Conservation (phyloP, 2,329 filamentous ascomycete species). For the Colletotrichum tanaceti region DNA sequence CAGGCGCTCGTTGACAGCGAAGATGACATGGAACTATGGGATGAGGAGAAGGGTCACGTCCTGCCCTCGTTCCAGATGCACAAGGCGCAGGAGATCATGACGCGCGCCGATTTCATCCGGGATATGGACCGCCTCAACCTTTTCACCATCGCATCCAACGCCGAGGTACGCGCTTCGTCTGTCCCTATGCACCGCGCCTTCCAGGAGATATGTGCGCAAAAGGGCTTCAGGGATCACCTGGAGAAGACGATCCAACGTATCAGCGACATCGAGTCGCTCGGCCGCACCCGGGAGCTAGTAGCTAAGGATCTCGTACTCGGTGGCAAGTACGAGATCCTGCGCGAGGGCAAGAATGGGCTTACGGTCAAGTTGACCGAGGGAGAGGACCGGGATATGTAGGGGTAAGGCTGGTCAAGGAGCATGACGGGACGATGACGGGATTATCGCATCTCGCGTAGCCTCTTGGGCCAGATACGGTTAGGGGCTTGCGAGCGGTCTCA, state of each 20-base stretch:
- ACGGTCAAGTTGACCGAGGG: slow-evolving; percentile 58
- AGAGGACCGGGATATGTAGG: slow-evolving; percentile 46
- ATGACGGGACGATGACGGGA: slow-evolving; percentile 25
- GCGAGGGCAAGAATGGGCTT: slow-evolving; percentile 52
- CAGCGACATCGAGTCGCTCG: slow-evolving; percentile 90
- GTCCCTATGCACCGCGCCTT: slow-evolving; percentile 98
- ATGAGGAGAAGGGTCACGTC: slow-evolving; percentile 36
- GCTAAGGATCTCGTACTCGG: slow-evolving; percentile 92
- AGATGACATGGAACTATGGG: slow-evolving; percentile 58
- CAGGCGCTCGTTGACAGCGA: slow-evolving; percentile 90
- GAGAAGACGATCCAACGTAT: slow-evolving; percentile 74
- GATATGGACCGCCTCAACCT: slow-evolving; percentile 93
- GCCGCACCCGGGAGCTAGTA: slow-evolving; percentile 92
- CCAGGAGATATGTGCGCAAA: slow-evolving; percentile 78
- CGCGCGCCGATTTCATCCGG: slow-evolving; percentile 92
- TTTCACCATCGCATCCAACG: slow-evolving; percentile 90
- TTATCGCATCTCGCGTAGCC: not conserved
- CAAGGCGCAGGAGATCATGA: slow-evolving; percentile 92
- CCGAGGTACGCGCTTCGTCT: slow-evolving; percentile 89
- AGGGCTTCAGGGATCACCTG: slow-evolving; percentile 65
- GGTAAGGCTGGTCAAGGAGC: not conserved
- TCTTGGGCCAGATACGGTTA: not conserved
- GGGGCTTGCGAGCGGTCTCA: not conserved
- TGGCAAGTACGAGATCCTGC: slow-evolving; percentile 78
- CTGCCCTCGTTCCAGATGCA: slow-evolving; percentile 69